These are phyloP conservation scores for Termitomyces sp. DNA, from an alignment of 1,284 basidiomycete genomes.

Conservation along the genomic window DNA sequence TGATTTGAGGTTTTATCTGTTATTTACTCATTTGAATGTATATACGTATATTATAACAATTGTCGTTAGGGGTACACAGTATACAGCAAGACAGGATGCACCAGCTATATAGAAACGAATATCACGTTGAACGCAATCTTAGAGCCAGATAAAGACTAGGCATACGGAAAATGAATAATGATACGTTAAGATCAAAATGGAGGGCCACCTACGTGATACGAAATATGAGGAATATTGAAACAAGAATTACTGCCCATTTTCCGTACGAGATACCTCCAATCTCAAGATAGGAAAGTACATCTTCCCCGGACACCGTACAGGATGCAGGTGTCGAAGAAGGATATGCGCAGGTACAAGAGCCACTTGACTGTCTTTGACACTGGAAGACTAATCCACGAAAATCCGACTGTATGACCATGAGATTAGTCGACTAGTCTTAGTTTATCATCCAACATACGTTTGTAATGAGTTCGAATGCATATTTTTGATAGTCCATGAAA, in stretches of 20 bases:
- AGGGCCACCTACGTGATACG: conserved; percentile 26
- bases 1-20: neutral
- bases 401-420: conserved; percentile 39
- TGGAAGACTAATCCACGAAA: conserved; percentile 42
- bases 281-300: conserved; percentile 34
- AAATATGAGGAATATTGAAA: conserved; percentile 31
- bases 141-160: conserved; percentile 13
- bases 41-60: neutral
- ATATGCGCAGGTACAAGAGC: conserved; percentile 32
- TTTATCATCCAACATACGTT: conserved; percentile 23
- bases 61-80: neutral
- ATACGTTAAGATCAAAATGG: neutral
- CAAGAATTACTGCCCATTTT: conserved; percentile 32
- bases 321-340: conserved; percentile 31
- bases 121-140: conserved; percentile 14
- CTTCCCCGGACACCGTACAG: conserved; percentile 35
- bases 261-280: conserved; percentile 30
- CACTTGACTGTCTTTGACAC: conserved; percentile 30
- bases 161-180: neutral
- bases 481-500: conserved; percentile 47
- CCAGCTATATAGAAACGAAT: neutral
- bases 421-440: conserved; percentile 24
- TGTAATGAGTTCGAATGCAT: conserved; percentile 37
- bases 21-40: neutral
- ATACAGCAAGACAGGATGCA: neutral